A percentile compares a stretch with the other conserved stretches of the same genome.
Evolutionary conservation across 208 protist genomes (phyloP).

Genomic region (Leptomonas pyrrhocoris): DNA sequence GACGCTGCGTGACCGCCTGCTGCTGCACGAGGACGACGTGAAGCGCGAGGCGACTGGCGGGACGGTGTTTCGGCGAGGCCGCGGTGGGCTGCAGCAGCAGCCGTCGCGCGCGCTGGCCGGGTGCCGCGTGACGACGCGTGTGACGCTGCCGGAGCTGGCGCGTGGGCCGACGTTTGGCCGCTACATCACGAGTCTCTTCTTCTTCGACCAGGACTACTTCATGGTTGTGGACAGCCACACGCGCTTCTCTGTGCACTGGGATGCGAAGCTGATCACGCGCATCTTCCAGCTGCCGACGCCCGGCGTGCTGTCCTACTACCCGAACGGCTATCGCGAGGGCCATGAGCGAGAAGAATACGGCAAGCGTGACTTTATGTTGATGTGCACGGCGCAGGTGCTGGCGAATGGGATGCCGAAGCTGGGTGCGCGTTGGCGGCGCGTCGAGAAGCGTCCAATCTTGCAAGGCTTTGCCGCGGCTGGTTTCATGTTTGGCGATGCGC

Average conservation of each 20-base stretch:
- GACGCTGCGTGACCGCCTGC: constrained; percentile 34
- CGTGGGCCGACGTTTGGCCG: constrained; percentile 83
- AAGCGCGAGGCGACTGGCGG: constrained; percentile 14
- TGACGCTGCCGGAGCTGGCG: constrained; percentile 41
- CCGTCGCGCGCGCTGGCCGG: constrained; percentile 42
- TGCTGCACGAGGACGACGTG: constrained; percentile 27
- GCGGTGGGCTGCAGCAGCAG: constrained; percentile 45
- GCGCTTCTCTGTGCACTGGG: constrained; percentile 74
- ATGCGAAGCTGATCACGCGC: constrained; percentile 71
- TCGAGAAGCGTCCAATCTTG: constrained; percentile 32
- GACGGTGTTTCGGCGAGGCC: constrained; percentile 26
- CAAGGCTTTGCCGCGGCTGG: constrained; percentile 76
- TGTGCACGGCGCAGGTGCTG: constrained; percentile 74
- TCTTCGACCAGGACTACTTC: constrained; percentile 84
- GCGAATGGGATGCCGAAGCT: constrained; percentile 74
- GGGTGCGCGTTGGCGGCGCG: constrained; percentile 44
- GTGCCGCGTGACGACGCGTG: constrained; percentile 63
- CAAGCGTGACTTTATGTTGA: constrained; percentile 55
- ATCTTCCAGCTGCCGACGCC: constrained; percentile 65
- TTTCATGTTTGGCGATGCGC: constrained; percentile 78
- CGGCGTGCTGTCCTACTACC: constrained; percentile 83
- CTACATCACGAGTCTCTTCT: constrained; percentile 81
- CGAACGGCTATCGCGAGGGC: constrained; percentile 70
- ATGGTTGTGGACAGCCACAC: constrained; percentile 90
- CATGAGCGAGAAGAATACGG: constrained; percentile 46